These are phyloP conservation scores for Mycena venus DNA, from an alignment of 768 basidiomycete genomes.

Conservation along the genomic window DNA sequence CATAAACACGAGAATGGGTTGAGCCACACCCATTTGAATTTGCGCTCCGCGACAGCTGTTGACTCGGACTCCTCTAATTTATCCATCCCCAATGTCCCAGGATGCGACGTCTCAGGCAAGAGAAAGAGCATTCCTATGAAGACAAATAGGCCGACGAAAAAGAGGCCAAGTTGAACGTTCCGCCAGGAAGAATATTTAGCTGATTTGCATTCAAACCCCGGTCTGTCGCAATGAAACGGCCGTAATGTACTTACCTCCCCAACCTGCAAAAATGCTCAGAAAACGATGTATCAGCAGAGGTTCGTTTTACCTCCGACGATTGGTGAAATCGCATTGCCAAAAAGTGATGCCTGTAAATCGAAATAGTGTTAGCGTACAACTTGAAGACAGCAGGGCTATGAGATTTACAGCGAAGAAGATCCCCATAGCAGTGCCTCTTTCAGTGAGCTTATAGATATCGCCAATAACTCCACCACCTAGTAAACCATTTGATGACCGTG, in stretches of 20 bases:
- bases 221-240: not conserved
- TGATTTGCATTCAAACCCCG: constrained; percentile 29
- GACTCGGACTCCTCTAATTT: constrained; percentile 32
- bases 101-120: constrained; percentile 64
- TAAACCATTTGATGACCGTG: constrained; percentile 31
- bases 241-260: constrained; percentile 28
- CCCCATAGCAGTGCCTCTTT: constrained; percentile 64
- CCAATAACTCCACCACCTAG: constrained; percentile 60
- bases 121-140: constrained; percentile 46
- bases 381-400: not conserved
- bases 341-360: constrained; percentile 49
- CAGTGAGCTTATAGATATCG: constrained; percentile 63
- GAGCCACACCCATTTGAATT: constrained; percentile 48
- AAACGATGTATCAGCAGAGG: not conserved
- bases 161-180: constrained; percentile 53
- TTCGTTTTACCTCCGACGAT: constrained; percentile 49
- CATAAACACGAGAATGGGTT: constrained; percentile 58
- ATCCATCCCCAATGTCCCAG: constrained; percentile 55
- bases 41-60: not conserved
- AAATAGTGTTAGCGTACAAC: not conserved
- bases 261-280: constrained; percentile 13
- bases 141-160: constrained; percentile 46
- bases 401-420: constrained; percentile 55
- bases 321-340: constrained; percentile 61
- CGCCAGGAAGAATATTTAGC: constrained; percentile 65